A percentile compares a stretch with the other conserved stretches of the same genome.
These are phyloP conservation scores for Acanthochlamys bracteata DNA, from an alignment of 106 monocot genomes.

Conservation along the genomic window DNA sequence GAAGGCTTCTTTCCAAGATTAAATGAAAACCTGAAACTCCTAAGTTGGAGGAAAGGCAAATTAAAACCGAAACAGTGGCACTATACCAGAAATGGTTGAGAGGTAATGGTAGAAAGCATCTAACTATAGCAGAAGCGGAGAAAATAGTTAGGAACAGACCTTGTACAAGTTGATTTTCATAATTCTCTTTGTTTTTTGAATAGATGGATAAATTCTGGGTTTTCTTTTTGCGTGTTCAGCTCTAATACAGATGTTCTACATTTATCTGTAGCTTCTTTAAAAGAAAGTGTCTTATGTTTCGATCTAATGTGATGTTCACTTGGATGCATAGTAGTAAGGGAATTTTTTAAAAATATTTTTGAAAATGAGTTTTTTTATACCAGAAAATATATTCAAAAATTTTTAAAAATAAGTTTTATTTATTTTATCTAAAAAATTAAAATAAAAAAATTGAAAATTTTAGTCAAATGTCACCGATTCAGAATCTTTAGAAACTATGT, in stretches of 20 bases:
- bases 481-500: no score
- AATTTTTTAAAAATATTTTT: neutral
- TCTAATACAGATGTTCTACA: neutral
- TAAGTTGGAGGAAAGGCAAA: conserved; percentile 53
- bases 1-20: conserved; percentile 72
- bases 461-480: no score
- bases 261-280: neutral
- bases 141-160: conserved; percentile 62
- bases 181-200: neutral
- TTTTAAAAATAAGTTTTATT: no score
- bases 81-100: conserved; percentile 51
- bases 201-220: neutral
- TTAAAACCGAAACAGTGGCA: conserved; percentile 19
- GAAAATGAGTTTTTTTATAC: no score
- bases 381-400: no score
- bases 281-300: neutral
- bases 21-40: conserved; percentile 48
- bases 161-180: conserved; percentile 19
- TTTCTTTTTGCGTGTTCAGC: neutral
- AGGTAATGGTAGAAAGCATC: conserved; percentile 47
- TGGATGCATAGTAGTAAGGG: neutral
- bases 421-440: no score
- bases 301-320: neutral
- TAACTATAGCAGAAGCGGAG: conserved; percentile 56
- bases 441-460: no score